These are phyloP conservation scores for Phytophthora constricta DNA, from an alignment of 352 stramenopile species.

Conservation along the genomic window DNA sequence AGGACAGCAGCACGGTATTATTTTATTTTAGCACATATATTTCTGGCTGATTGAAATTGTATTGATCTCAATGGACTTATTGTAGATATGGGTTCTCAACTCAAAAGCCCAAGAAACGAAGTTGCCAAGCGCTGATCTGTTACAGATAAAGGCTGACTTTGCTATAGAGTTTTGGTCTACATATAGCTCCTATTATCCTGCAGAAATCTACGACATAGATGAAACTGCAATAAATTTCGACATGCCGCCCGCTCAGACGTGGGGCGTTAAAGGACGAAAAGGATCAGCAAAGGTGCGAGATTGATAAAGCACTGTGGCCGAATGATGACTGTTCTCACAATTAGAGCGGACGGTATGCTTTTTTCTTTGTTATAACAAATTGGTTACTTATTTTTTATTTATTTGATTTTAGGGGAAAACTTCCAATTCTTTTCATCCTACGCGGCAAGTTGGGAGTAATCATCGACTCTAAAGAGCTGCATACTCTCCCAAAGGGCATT, in stretches of 20 bases:
- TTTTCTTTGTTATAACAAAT: not conserved
- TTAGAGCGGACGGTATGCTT: constrained; percentile 7
- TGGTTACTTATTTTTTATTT: constrained; percentile 6
- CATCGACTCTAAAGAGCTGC: constrained; percentile 4
- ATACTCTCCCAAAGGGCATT: not conserved
- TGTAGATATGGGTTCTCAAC: too few species aligned
- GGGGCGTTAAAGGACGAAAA: not conserved
- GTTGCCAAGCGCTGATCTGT: constrained; percentile 5
- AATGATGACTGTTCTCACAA: constrained; percentile 2
- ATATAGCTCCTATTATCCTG: not conserved
- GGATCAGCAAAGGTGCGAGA: constrained; percentile 1
- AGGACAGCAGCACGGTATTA: too few species aligned
- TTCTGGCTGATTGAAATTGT: too few species aligned
- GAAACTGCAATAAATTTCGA: constrained; percentile 10
- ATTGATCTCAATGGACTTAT: too few species aligned
- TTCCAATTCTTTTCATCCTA: constrained; percentile 6
- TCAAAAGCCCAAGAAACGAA: too few species aligned
- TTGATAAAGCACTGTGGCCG: constrained; percentile 5
- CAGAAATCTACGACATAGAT: constrained; percentile 16
- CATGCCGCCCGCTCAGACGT: not conserved
- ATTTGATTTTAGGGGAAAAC: not conserved
- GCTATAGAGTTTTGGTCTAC: constrained; percentile 11
- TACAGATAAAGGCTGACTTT: constrained; percentile 10
- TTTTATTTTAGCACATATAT: too few species aligned
- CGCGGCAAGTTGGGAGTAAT: not conserved